Percentiles rank a stretch among this genome's conserved stretches.
Evolutionary conservation across 2,329 filamentous ascomycete species (phyloP).

Genomic region (Magnaporthiopsis rhizophila): DNA sequence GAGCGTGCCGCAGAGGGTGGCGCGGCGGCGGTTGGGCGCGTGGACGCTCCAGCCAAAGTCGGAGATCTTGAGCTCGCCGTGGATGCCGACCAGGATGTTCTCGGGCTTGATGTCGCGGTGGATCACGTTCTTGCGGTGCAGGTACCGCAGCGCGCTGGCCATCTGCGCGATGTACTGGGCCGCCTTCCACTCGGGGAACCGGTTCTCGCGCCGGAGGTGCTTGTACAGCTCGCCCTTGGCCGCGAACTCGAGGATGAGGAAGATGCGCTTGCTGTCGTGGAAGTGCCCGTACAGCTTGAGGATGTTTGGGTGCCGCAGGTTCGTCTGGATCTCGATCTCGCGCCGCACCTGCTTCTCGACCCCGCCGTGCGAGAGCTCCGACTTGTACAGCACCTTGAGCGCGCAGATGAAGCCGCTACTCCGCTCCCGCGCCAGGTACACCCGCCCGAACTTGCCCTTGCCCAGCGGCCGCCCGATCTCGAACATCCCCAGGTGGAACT

Average conservation of each 20-base stretch:
- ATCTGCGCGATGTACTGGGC: conserved; percentile 85
- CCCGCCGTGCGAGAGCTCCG: conserved; percentile 65
- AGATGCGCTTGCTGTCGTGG: conserved; percentile 81
- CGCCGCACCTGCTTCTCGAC: conserved; percentile 83
- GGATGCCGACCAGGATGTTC: conserved; percentile 91
- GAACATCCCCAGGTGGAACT: conserved; percentile 89
- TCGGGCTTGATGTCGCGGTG: conserved; percentile 97
- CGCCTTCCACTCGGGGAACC: conserved; percentile 79
- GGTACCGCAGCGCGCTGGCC: conserved; percentile 80
- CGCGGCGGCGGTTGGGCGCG: conserved; percentile 85
- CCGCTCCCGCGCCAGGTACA: conserved; percentile 77
- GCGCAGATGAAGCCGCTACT: conserved; percentile 76
- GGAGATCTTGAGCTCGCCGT: conserved; percentile 96
- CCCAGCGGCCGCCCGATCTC: conserved; percentile 82
- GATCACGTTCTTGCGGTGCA: conserved; percentile 96
- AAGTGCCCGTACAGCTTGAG: conserved; percentile 80
- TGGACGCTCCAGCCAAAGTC: conserved; percentile 99
- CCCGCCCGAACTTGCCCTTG: conserved; percentile 81
- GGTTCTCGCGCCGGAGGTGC: conserved; percentile 68
- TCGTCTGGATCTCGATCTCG: conserved; percentile 85
- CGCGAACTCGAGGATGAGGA: conserved; percentile 80
- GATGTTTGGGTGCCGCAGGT: conserved; percentile 79
- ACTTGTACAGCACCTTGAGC: conserved; percentile 80
- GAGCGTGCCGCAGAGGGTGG: conserved; percentile 94
- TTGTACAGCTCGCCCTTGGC: conserved; percentile 84